Conservation (phyloP, 257 asterid species). For the Jaltomata sinuosa region DNA sequence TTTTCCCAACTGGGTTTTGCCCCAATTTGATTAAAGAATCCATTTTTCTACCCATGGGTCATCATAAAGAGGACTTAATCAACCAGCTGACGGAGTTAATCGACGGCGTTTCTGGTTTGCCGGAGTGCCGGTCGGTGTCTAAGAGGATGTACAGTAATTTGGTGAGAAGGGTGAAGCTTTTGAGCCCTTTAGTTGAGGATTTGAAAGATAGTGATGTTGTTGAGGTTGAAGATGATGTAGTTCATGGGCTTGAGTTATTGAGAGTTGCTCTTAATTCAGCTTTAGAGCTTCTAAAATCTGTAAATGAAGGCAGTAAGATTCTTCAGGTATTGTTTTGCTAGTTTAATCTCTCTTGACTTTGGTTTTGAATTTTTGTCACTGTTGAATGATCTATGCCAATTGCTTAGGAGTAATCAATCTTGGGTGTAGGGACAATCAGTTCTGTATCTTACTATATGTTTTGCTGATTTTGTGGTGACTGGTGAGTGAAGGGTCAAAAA, state of each 20-base stretch:
- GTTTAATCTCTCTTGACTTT: background rate
- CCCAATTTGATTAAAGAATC: background rate
- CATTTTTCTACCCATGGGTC: slow-evolving; percentile 29
- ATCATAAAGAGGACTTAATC: slow-evolving; percentile 33
- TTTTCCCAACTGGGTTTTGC: slow-evolving; percentile 4
- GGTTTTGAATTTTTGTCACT: background rate
- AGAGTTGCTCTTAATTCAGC: slow-evolving; percentile 53
- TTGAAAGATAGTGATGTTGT: slow-evolving; percentile 47
- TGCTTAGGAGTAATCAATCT: background rate
- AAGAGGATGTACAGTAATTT: slow-evolving; percentile 67
- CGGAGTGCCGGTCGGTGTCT: slow-evolving; percentile 65
- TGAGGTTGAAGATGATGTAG: slow-evolving; percentile 47
- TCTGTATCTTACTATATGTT: background rate
- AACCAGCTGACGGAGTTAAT: slow-evolving; percentile 51
- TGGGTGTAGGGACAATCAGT: background rate
- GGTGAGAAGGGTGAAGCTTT: slow-evolving; percentile 76
- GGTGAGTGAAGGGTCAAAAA: no score
- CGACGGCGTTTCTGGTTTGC: slow-evolving; percentile 46
- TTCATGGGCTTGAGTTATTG: slow-evolving; percentile 52
- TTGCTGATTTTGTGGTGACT: background rate
- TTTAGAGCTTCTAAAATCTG: slow-evolving; percentile 61
- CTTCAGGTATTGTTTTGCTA: slow-evolving; percentile 45
- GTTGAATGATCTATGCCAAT: background rate
- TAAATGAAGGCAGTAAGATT: slow-evolving; percentile 74
- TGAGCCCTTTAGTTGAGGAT: slow-evolving; percentile 90